Base-by-base conservation (phyloP, 176 grass and related monocot genomes). In the Chloris gayana region DNA sequence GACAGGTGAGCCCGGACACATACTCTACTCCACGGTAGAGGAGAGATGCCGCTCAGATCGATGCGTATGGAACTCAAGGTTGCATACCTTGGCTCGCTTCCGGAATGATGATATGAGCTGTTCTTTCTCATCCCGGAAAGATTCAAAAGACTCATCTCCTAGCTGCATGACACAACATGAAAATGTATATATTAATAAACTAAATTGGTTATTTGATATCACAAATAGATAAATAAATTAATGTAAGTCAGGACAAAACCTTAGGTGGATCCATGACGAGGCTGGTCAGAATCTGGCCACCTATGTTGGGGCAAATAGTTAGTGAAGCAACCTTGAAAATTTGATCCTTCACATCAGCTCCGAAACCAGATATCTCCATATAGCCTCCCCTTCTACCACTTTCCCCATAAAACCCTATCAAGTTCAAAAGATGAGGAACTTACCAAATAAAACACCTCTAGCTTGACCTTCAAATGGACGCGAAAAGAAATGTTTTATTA, bases 221-320 rank as follows among this genome's bases (percentile, higher is more conserved):
- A 39, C 37, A 39, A 39, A 72, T 31, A 38, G 61, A 51, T 51
- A 51, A 51, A 51, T 19, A 51, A 19, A 51, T 18, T 10, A 12
- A 46, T 9, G 44, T 1, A 49, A 49, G 46, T 18, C 35, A 49
- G 46, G 14, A 5, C 25, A 58, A 25, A 58, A 96, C 94, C 88
- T 93, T 82, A 15, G 88, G 94, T 15, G 94, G 81, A 78, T 97
- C 92, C 94, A 97, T 97, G 15, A 87, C 54, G 79, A 97, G 88
- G 69, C 86, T 91, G 2, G 34, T 67, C 67, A 93, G 88, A 74
- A 97, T 91, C 67, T 97, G 94, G 31, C 91, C 91, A 69, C 67
- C 64, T 80, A 85, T 89, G 74, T 93, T 97, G 78, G 94, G 90
- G 59, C 94, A 97, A 44, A 97, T 82, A 67, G 90, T 85, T 77